These are phyloP conservation scores for Gossypium stocksii DNA, from an alignment of 345 rosid genomes.

Conservation along the genomic window DNA sequence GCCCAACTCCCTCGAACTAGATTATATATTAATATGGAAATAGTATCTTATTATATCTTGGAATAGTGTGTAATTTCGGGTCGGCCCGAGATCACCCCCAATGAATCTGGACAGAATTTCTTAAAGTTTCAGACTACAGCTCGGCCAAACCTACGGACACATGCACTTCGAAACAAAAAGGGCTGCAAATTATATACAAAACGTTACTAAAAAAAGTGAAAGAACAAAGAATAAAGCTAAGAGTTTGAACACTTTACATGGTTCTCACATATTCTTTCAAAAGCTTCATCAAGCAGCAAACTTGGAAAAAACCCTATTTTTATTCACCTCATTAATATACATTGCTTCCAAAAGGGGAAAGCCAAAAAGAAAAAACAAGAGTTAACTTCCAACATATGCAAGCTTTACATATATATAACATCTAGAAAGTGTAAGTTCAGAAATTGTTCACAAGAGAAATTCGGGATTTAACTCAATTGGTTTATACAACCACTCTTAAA, in stretches of 20 bases:
- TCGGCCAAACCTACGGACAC: background rate
- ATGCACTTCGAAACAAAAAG: background rate
- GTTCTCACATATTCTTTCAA: constrained; percentile 16
- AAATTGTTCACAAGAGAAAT: constrained; percentile 13
- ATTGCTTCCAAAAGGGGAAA: constrained; percentile 11
- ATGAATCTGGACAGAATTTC: too few species aligned
- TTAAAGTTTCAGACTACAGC: too few species aligned
- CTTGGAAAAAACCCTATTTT: background rate
- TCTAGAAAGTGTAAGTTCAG: background rate
- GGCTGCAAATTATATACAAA: background rate
- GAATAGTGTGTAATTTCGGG: too few species aligned
- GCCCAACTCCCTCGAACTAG: background rate
- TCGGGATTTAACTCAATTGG: background rate
- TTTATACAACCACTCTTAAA: background rate
- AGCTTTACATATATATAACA: constrained; percentile 4
- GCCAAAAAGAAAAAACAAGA: background rate
- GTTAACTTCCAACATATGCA: constrained; percentile 16
- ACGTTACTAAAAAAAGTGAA: background rate
- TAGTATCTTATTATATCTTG: too few species aligned
- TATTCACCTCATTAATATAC: constrained; percentile 16
- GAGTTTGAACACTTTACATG: constrained; percentile 2
- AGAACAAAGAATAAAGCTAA: constrained; percentile 15
- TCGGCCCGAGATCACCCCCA: too few species aligned
- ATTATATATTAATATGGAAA: too few species aligned
- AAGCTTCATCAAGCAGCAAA: constrained; percentile 14